Evolutionary conservation across 257 asterid genomes (phyloP), one percentile per base, ranked within the genome.

Genomic region (Haberlea rhodopensis): DNA sequence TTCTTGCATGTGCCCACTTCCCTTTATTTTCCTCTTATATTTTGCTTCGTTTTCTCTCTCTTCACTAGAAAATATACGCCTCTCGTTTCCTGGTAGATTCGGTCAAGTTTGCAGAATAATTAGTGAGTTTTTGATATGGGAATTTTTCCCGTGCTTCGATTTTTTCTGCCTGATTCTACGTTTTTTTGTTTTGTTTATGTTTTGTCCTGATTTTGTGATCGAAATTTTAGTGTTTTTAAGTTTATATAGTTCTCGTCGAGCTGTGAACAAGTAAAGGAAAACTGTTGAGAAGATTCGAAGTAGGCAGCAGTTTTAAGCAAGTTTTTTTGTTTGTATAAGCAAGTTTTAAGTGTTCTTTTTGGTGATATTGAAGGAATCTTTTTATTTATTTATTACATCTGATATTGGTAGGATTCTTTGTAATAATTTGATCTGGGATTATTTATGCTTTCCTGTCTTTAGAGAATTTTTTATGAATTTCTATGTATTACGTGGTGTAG

Each of bases 61-160:
- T 43, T 43, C 20, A 37, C 51, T 15, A 43, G 20, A 43, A 43
- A 43, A 15, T 16, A 43, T 1, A 43, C 8, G 51, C 51, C 20
- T 43, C 20, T 8, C 19, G 51, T 74, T 67, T 70, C 78, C 48
- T 51, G 26, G 61, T 57, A 62, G 85, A 55, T 75, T 77, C 84
- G 53, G 24, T 59, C 8, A 6, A 43, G 1, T n/a, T 25, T 43
- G 20, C 51, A 43, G 51, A n/a, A 16, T 43, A 43, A 15, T 43
- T 16, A 15, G 51, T 43, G 51, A 43, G 69, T 52, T 48, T 87
- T 75, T 71, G 75, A 80, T 70, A 31, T 65, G 2, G 29, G 65
- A n/a, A n/a, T 5, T 43, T 64, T 18, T 48, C 29, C 26, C 10
- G 6, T 54, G 7, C 26, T 13, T 6, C 5, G 29, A 23, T 13